Conservation (phyloP, 2,329 filamentous ascomycete genomes). For the Neofusicoccum ribis region DNA sequence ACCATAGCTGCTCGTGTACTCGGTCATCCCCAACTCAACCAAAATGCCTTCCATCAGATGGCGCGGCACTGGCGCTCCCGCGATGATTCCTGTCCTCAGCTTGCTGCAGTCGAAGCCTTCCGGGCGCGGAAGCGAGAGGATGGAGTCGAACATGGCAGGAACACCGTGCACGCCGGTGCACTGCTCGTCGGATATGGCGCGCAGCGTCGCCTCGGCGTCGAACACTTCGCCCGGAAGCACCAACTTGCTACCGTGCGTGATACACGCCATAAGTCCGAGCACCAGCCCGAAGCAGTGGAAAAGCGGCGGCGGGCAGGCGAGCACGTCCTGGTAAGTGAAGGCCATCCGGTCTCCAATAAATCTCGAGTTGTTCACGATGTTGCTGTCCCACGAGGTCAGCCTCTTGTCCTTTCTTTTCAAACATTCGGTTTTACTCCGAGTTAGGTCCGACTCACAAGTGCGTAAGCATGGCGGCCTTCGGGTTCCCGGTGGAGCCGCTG, state of each 20-base stretch:
- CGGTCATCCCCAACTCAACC: constrained; percentile 70
- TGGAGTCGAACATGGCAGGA: constrained; percentile 79
- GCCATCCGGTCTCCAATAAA: constrained; percentile 68
- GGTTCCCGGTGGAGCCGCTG: constrained; percentile 39
- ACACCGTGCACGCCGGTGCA: constrained; percentile 76
- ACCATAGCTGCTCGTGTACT: constrained; percentile 58
- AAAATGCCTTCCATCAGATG: constrained; percentile 74
- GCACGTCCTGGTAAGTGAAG: constrained; percentile 60
- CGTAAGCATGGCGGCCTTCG: constrained; percentile 41
- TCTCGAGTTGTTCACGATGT: constrained; percentile 42
- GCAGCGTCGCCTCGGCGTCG: constrained; percentile 65
- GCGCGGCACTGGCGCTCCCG: constrained; percentile 73
- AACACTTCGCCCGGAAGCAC: constrained; percentile 77
- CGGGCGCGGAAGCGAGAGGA: constrained; percentile 52
- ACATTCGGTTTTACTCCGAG: too few species aligned
- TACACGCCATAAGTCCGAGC: constrained; percentile 68
- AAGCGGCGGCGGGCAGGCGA: constrained; percentile 80
- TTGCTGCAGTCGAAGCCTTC: constrained; percentile 45
- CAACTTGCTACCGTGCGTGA: constrained; percentile 75
- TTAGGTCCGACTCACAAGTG: constrained; percentile 31
- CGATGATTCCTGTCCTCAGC: constrained; percentile 75
- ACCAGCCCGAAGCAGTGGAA: constrained; percentile 88
- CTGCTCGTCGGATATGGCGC: constrained; percentile 55
- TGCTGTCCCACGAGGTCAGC: constrained; percentile 26
- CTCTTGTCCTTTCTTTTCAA: neutral